Base-by-base conservation (phyloP, 2,329 filamentous ascomycete species). In the Botrytis squamosa region DNA sequence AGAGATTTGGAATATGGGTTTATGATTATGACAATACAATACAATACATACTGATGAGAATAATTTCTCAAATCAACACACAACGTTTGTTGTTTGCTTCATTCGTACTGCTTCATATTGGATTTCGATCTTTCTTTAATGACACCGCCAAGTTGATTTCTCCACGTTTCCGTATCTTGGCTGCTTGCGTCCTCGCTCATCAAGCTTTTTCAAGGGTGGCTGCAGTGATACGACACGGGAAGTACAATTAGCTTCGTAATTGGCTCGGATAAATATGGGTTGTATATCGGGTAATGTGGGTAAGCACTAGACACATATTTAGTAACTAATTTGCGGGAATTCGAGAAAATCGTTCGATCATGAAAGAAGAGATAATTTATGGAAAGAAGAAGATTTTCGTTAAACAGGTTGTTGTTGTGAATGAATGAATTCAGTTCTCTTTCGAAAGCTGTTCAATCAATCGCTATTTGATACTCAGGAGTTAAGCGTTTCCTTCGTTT, bases 151-250 rank as follows among this genome's bases (percentile, higher is more conserved):
- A 55, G 65, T 67, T 55, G 33, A 29, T 55, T 49, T 66, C 65
- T 55, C 65, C 65, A 38, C 46, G 65, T 67, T 66, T 67, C 65
- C 46, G 49, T 57, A 57, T 57, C 66, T 57, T 42, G 49, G 36
- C 66, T 38, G 33, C 46, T 64, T 64, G 38, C n/a, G 4, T 33
- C 8, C 38, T 64, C 10, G 16, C 4, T 42, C n/a, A 29, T 62
- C 36, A 66, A 66, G 44, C 64, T 67, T 52, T 38, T 52, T 18
- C 44, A 46, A 36, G 44, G 44, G 64, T 38, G 9, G 22, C 33
- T 38, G 25, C 36, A 18, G 65, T 68, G 36, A 29, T 57, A 57
- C 20, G 49, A 20, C 36, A 68, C 38, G 49, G 36, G 9, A 29
- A 29, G 25, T 29, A 33, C 16, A 1, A n/a, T 20, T 46, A 36